Evolutionary conservation across 805 yeast species (phyloP).

Genomic region (Yarrowia keelungensis): DNA sequence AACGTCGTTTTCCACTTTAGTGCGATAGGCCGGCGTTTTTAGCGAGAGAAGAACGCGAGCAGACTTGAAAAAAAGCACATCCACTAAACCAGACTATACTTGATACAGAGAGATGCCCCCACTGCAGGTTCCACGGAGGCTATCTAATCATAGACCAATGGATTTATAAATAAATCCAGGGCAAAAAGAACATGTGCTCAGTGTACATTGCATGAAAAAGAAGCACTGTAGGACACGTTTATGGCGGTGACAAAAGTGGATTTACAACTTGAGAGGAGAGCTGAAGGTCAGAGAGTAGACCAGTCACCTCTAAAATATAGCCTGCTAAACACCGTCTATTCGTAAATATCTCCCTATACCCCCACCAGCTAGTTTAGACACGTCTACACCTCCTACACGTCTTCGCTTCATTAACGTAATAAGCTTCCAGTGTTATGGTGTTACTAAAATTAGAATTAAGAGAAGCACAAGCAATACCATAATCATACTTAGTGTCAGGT

Average conservation of each 20-base stretch:
- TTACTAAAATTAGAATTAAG: constrained; percentile 27
- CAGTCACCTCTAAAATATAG: not conserved
- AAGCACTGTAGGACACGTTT: constrained; percentile 2
- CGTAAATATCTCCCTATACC: too few relatives aligned
- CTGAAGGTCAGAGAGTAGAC: too few relatives aligned
- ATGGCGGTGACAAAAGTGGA: too few relatives aligned
- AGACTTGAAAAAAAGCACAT: too few relatives aligned
- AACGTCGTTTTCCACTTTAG: not conserved
- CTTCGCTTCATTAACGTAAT: constrained; percentile 28
- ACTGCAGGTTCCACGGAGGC: not conserved
- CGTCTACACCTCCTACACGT: constrained; percentile 19
- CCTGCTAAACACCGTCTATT: too few relatives aligned
- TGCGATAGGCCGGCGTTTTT: not conserved
- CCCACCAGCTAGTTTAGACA: not conserved
- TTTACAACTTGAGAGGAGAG: too few relatives aligned
- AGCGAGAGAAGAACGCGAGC: not conserved
- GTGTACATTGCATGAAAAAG: constrained; percentile 16
- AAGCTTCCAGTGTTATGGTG: constrained; percentile 29
- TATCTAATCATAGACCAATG: constrained; percentile 8
- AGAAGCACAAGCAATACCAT: not conserved
- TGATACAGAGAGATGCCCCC: not conserved
- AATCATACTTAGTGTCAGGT: constrained; percentile 22
- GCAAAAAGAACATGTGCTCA: constrained; percentile 14
- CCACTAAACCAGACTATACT: not conserved
- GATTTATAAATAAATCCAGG: constrained; percentile 17